A percentile compares a stretch with the other conserved stretches of the same genome.
Conservation (phyloP, 306 rosid species). For the Gynostemma pentaphyllum region DNA sequence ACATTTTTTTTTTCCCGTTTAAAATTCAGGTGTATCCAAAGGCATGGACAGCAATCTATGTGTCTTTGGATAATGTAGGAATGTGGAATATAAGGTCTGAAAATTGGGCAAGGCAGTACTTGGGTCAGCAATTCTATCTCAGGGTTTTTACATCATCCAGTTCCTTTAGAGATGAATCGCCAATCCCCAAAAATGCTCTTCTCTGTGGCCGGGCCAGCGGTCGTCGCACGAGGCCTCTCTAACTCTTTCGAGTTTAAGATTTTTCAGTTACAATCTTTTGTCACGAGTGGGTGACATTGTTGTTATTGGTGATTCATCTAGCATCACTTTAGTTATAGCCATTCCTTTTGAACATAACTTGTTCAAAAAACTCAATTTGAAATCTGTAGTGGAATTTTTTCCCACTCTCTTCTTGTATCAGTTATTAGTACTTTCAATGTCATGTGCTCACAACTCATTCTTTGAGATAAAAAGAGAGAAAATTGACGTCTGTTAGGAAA, state of each 20-base stretch:
- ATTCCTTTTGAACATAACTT: neutral
- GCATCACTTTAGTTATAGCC: neutral
- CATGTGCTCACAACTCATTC: neutral
- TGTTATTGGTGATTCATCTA: neutral
- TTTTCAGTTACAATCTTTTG: neutral
- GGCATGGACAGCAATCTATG: constrained; percentile 85
- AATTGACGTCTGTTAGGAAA: neutral
- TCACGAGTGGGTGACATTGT: constrained; percentile 60
- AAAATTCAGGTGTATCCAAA: constrained; percentile 60
- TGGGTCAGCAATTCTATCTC: constrained; percentile 92
- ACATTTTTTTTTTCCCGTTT: neutral
- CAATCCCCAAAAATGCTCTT: constrained; percentile 72
- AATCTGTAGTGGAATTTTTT: neutral
- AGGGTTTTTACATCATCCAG: constrained; percentile 57
- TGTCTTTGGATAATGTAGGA: constrained; percentile 87
- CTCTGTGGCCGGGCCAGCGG: constrained; percentile 83
- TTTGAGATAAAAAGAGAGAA: neutral
- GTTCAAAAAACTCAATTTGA: constrained; percentile 9
- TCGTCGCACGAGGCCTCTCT: constrained; percentile 59
- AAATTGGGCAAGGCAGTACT: constrained; percentile 84
- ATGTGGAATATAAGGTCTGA: constrained; percentile 94
- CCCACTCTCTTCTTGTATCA: neutral
- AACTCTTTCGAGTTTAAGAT: neutral
- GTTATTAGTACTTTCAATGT: neutral
- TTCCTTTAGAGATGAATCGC: constrained; percentile 72